A percentile compares a stretch with the other conserved stretches of the same genome.
Conservation (phyloP, 202 grass and related monocot species). For the Zoysia matrella region DNA sequence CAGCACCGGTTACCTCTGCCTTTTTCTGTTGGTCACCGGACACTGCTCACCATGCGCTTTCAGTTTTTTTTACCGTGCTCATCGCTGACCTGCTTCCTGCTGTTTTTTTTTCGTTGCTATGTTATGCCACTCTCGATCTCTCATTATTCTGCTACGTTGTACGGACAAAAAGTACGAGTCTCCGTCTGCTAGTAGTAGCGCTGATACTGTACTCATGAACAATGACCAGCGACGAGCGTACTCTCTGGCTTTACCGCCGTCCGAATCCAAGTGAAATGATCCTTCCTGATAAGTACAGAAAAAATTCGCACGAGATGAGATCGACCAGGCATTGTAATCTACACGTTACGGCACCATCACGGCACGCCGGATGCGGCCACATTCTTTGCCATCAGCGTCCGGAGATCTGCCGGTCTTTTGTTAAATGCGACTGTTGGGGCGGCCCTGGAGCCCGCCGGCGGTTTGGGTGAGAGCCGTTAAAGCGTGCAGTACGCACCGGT, state of each 20-base stretch:
- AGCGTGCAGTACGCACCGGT: background rate
- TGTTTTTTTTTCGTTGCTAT: background rate
- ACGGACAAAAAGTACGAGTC: background rate
- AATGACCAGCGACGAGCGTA: background rate
- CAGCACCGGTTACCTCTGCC: background rate
- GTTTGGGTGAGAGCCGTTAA: slow-evolving; percentile 46
- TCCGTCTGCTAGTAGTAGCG: no score
- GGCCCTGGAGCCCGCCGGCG: background rate
- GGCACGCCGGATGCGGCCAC: background rate
- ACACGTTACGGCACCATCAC: slow-evolving; percentile 22
- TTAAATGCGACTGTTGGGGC: slow-evolving; percentile 51
- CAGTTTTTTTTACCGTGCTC: background rate
- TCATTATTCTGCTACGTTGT: no score
- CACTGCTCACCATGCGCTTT: background rate
- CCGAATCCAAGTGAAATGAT: slow-evolving; percentile 18
- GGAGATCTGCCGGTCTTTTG: slow-evolving; percentile 31
- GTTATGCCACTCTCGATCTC: no score
- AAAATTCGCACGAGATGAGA: background rate
- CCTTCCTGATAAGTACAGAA: background rate
- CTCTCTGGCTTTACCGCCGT: slow-evolving; percentile 1
- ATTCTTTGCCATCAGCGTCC: background rate
- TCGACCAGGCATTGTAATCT: slow-evolving; percentile 29
- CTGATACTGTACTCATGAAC: background rate
- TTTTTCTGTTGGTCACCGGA: background rate
- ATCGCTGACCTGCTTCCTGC: background rate